Base-by-base conservation (phyloP, 495 filamentous ascomycete genomes). In the Neurospora sp. region DNA sequence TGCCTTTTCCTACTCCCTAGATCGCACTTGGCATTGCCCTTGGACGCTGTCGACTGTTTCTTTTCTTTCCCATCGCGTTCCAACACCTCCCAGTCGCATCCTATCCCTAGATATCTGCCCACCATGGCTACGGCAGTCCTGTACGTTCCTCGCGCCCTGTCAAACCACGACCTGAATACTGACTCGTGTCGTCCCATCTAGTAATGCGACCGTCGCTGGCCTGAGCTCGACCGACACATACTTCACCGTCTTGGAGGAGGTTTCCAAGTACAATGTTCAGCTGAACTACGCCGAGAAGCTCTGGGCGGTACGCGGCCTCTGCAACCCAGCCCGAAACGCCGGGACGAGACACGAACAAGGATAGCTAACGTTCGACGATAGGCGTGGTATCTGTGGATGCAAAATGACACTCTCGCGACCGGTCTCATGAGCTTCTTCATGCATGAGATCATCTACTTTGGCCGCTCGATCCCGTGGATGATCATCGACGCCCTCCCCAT, bases 401-500 rank as follows among this genome's bases (percentile, higher is more conserved):
- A 94, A 78, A 98, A 98, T 78, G 95, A 98, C 86, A 90, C 91
- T 68, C 90, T 98, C 42, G 95, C 95, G 69, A 98, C 95, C 16
- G 95, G 94, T 44, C 94, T 98, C 84, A 91, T 98, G 92, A 97
- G 93, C 69, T 98, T 98, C 82, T 80, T 91, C 72, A 95, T 98
- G 91, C 95, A 98, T 83, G 95, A 98, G 82, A 31, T 90, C 27
- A 88, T 98, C 72, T 98, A 98, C 85, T 98, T 98, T 79, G 96
- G 95, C 71, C 88, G 95, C 39, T 94, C 92, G 68, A 77, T 98
- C 39, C 95, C 95, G 0, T 98, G 95, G 92, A 92, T 97, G 76
- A 89, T 98, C 73, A 95, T 98, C 82, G 95, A 97, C 80, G 85
- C 84, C 69, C 90, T 97, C 72, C 93, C 94, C 10, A 90, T 89